Evolutionary conservation across 768 basidiomycete genomes (phyloP).

Genomic region (Hygrophorus russula): DNA sequence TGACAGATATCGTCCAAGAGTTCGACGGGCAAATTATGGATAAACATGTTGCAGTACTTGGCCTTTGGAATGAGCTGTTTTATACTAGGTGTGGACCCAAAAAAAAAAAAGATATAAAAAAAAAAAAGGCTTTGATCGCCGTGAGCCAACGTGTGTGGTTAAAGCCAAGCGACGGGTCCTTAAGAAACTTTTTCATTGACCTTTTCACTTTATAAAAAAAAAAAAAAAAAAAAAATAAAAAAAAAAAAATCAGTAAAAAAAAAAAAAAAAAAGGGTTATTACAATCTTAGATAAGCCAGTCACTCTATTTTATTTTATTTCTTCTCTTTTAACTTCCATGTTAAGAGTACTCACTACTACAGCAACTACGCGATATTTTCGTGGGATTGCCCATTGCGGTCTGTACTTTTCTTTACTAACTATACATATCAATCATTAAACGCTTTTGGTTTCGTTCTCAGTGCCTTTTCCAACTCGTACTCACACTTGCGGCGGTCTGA

Average conservation of each 20-base stretch:
- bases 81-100: no score
- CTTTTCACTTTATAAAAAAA: no score
- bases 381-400: slow-evolving; percentile 24
- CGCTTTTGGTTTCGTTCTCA: slow-evolving; percentile 13
- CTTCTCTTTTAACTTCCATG: neutral
- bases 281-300: no score
- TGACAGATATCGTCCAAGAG: slow-evolving; percentile 44
- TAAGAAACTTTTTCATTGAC: neutral
- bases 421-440: neutral
- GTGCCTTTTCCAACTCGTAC: slow-evolving; percentile 52
- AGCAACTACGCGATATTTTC: slow-evolving; percentile 6
- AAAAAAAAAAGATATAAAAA: slow-evolving; percentile 6
- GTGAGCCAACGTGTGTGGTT: slow-evolving; percentile 17
- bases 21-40: slow-evolving; percentile 44
- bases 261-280: no score
- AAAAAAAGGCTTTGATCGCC: slow-evolving; percentile 23
- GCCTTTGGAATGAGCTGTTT: no score
- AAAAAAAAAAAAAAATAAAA: no score
- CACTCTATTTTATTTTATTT: no score
- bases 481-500: slow-evolving; percentile 53
- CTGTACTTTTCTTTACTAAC: slow-evolving; percentile 10
- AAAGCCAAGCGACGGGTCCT: slow-evolving; percentile 11
- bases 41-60: slow-evolving; percentile 27
- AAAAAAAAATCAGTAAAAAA: no score
- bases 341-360: slow-evolving; percentile 9